Conservation (phyloP, 257 asterid genomes). For the Plantago ovata region DNA sequence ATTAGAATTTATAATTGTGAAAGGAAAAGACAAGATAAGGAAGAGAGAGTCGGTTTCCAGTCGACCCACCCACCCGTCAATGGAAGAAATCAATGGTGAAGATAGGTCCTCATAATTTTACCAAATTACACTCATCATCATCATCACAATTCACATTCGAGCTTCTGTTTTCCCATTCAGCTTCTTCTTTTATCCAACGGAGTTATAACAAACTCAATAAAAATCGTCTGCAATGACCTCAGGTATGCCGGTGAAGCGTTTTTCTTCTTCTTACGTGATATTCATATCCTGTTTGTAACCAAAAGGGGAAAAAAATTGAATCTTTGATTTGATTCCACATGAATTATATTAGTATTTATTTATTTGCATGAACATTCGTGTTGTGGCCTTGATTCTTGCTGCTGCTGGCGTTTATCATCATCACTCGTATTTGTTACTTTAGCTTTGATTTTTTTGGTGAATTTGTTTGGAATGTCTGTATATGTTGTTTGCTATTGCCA, state of each 20-base stretch:
- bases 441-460: background rate
- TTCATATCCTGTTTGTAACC: background rate
- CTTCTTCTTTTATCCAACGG: constrained; percentile 5
- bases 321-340: background rate
- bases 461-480: background rate
- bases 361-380: background rate
- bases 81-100: too few species aligned
- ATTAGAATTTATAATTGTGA: too few species aligned
- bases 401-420: background rate
- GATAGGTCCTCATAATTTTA: too few species aligned
- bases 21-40: too few species aligned
- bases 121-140: too few species aligned
- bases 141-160: too few species aligned
- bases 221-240: constrained; percentile 36
- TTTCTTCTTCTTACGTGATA: background rate
- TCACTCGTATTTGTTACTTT: background rate
- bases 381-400: background rate
- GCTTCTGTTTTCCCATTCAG: background rate
- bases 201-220: constrained; percentile 9
- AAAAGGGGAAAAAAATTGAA: background rate
- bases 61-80: constrained; percentile 1
- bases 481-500: constrained; percentile 23
- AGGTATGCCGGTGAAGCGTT: constrained; percentile 19
- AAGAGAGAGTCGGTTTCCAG: too few species aligned
- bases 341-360: background rate